Base-by-base conservation (phyloP, 1,139 yeast species). In the Candida albicans region DNA sequence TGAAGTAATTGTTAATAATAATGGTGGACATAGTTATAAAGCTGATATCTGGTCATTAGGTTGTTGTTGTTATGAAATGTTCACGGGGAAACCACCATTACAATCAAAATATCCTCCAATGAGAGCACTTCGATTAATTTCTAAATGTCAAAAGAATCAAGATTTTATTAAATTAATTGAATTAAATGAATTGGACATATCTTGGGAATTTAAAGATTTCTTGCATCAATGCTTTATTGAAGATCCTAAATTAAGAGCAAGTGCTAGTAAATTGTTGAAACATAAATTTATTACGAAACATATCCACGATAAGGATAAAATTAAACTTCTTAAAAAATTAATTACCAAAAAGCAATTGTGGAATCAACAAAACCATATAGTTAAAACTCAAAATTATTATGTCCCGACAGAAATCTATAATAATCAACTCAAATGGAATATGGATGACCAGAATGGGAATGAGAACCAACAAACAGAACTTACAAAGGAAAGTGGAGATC, bases 11-110 rank as follows among this genome's bases (percentile, higher is more conserved):
- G 68, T 82, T 55, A 96, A 89, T 59, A 85, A 86, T 43, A 62
- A 65, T 36, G 77, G 75, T 38, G 96, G 93, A 9, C 95, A 95
- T 61, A 82, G 88, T 51, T 87, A 77, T 58, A 79, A 87, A 52
- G 96, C 99, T 1, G 99, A 95, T 62, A 81, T 93, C 2, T 95
- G 99, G 99, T 89, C 96, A 0, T 67, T 95, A 44, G 99, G 99
- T 0, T 88, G 93, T 50, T 88, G 96, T 30, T 86, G 91, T 1
- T 86, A 84, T 48, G 96, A 89, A 58, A 68, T 89, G 50, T 85
- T 87, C n/a, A 76, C 73, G 18, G 95, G 96, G 0, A 86, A 81
- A 52, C 96, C 96, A 0, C 96, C 96, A 2, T 62, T 86, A 25
- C 82, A 89, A 22, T 77, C 77, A 38, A 73, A 74, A 37, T 88